Base-by-base conservation (phyloP, 2,329 filamentous ascomycete species). In the Ascochyta rabiei region DNA sequence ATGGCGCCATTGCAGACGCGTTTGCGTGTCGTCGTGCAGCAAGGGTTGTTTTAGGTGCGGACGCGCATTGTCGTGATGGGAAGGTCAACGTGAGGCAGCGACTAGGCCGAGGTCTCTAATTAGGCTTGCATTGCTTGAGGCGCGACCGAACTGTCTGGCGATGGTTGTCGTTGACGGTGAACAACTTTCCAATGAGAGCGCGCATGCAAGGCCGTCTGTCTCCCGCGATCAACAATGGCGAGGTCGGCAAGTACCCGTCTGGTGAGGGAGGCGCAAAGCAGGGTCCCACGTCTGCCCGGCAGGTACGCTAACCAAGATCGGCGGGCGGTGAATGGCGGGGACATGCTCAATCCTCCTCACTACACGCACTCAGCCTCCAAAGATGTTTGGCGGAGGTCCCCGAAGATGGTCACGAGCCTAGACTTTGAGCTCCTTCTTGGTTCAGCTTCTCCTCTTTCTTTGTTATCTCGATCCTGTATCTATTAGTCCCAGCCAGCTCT, bases 371-470 rank as follows among this genome's bases (percentile, higher is more conserved):
- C 34, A 49, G 52, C 41, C 52, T 61, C 60, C 55, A 43, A 58
- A 58, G 40, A 43, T 30, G 28, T 53, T 57, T 33, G 44, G 61
- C 64, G 69, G 67, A 71, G 62, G 48, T 68, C 68, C 65, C 71
- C 68, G 69, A 64, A 30, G 31, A 16, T 62, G 24, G 66, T 69
- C 69, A 73, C 67, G 66, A 72, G 71, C 63, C 65, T 67, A 59
- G 62, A 57, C 56, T 55, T 53, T 37, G 45, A 64, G 51, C 56
- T 56, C 51, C 50, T 50, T 53, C 57, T 39, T 48, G 43, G 54
- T 56, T 48, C 59, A 55, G 51, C 51, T 53, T 49, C 56, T 61
- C 56, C 59, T 61, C 52, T 61, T 47, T 62, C 40, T 37, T 40
- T 54, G 50, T 59, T 65, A 61, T 66, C 65, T 62, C 42, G 39